phyloP scores from a whole-genome alignment of 192 early-diverging fungal genomes.

The Diversispora epigaea region DNA sequence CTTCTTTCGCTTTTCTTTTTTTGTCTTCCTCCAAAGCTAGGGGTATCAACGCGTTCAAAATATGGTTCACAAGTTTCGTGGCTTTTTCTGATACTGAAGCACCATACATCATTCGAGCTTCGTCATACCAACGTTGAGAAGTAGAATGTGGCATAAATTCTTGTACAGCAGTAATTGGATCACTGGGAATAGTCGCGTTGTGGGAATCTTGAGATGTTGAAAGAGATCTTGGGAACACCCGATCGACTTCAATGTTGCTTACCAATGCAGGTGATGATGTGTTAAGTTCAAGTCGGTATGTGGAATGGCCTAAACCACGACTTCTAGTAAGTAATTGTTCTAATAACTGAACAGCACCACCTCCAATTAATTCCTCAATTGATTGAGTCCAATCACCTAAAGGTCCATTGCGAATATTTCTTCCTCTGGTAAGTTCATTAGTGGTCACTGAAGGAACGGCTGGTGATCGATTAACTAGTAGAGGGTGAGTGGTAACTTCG shows the following conservation, averaged over 20 bases:
- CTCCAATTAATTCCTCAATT: slow-evolving; percentile 65
- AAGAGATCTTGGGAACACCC: slow-evolving; percentile 19
- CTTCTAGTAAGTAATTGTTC: slow-evolving; percentile 47
- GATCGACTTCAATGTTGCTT: slow-evolving; percentile 41
- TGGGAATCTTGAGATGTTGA: slow-evolving; percentile 31
- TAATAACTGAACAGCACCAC: slow-evolving; percentile 56
- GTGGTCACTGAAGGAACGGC: slow-evolving; percentile 11
- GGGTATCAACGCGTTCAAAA: slow-evolving; percentile 74
- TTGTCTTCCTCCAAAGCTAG: slow-evolving; percentile 70
- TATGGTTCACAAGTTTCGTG: slow-evolving; percentile 53
- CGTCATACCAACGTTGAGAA: slow-evolving; percentile 83
- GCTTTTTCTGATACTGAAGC: slow-evolving; percentile 58
- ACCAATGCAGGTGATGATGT: slow-evolving; percentile 37
- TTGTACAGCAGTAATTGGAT: slow-evolving; percentile 62
- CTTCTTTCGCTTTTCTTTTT: slow-evolving; percentile 55
- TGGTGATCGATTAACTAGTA: slow-evolving; percentile 56
- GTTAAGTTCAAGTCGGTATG: slow-evolving; percentile 44
- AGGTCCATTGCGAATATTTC: slow-evolving; percentile 39
- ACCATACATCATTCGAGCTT: slow-evolving; percentile 80
- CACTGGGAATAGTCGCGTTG: slow-evolving; percentile 30
- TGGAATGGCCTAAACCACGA: slow-evolving; percentile 30
- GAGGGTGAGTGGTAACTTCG: slow-evolving; percentile 63
- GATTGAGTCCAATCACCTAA: slow-evolving; percentile 54
- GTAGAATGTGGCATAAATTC: slow-evolving; percentile 68
- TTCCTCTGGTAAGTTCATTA: slow-evolving; percentile 31